Evolutionary conservation across 352 stramenopile genomes (phyloP).

Genomic region (Aphanomyces euteiches): DNA sequence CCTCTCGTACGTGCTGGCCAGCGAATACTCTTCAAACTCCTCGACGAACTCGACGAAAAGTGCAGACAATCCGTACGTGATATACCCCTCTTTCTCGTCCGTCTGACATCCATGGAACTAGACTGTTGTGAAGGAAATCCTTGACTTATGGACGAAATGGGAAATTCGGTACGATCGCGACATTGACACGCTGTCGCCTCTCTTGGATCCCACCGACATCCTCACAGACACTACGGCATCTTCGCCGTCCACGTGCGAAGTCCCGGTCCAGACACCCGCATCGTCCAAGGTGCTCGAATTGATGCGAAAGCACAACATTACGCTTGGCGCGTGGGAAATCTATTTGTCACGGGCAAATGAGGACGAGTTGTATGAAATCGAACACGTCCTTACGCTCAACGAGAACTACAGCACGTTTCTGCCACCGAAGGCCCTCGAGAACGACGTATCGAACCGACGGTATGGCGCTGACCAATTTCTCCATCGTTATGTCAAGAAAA

Average conservation of each 20-base stretch:
- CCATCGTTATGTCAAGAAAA: conserved; percentile 76
- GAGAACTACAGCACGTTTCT: conserved; percentile 75
- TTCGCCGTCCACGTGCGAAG: conserved; percentile 41
- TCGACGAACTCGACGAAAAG: conserved; percentile 60
- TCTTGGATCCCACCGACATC: background rate
- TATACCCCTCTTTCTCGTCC: background rate
- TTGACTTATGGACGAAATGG: conserved; percentile 13
- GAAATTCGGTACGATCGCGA: background rate
- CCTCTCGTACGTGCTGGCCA: conserved; percentile 59
- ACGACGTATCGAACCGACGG: conserved; percentile 40
- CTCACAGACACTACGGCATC: conserved; percentile 35
- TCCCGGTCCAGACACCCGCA: conserved; percentile 46
- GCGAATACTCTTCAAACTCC: conserved; percentile 56
- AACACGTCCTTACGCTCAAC: conserved; percentile 62
- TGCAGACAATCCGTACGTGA: conserved; percentile 56
- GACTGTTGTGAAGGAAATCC: conserved; percentile 22
- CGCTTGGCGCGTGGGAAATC: conserved; percentile 73
- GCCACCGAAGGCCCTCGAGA: conserved; percentile 66
- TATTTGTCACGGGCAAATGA: conserved; percentile 60
- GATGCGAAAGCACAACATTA: conserved; percentile 75
- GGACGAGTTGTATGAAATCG: conserved; percentile 70
- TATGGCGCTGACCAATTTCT: conserved; percentile 68
- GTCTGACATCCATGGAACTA: background rate
- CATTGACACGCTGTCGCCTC: background rate
- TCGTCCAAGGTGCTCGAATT: conserved; percentile 64